phyloP scores from a whole-genome alignment of 208 protist genomes.

The Acanthamoeba triangularis region DNA sequence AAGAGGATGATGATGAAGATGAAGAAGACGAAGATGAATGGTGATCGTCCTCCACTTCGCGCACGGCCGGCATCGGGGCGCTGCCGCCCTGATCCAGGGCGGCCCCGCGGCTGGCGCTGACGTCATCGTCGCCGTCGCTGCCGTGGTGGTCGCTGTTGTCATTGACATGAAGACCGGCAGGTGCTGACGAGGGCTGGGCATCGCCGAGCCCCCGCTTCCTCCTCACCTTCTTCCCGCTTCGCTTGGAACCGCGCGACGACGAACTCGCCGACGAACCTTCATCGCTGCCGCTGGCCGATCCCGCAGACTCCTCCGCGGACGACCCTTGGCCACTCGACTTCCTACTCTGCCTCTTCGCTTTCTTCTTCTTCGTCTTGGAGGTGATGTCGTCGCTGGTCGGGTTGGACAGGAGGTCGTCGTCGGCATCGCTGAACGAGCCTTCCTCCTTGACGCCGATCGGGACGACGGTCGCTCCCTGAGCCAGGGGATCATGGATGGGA shows the following conservation, averaged over 20 bases:
- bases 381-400: not conserved
- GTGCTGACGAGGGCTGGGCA: not conserved
- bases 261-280: not conserved
- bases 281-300: not conserved
- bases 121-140: not conserved
- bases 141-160: not conserved
- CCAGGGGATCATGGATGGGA: not conserved
- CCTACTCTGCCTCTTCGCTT: too few species aligned
- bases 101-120: not conserved
- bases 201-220: not conserved
- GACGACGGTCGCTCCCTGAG: not conserved
- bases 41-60: not conserved
- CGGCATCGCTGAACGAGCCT: not conserved
- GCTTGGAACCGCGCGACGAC: not conserved
- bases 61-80: not conserved
- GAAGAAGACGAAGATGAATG: not conserved
- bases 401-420: not conserved
- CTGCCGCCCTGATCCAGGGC: not conserved
- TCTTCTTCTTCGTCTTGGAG: not conserved
- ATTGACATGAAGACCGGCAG: not conserved
- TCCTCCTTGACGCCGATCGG: not conserved
- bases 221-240: not conserved
- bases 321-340: too few species aligned
- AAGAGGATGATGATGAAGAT: not conserved
- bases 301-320: too few species aligned